Percentiles rank a stretch among this genome's conserved stretches.
Conservation (phyloP, 306 rosid species). For the Parietaria judaica region DNA sequence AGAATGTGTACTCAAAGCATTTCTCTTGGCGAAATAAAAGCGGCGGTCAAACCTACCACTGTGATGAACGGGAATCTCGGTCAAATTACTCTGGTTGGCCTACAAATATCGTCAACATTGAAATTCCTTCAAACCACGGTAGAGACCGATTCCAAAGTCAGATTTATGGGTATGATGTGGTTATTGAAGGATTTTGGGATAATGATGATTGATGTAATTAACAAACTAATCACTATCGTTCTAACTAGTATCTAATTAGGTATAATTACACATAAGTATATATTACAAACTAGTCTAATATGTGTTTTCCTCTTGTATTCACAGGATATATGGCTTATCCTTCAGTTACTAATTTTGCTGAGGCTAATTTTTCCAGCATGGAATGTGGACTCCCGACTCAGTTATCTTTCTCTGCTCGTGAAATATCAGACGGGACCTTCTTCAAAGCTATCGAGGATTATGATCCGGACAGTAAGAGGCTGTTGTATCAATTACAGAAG, state of each 20-base stretch:
- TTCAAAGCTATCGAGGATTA: slow-evolving; percentile 89
- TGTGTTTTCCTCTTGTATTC: slow-evolving; percentile 18
- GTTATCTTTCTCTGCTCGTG: slow-evolving; percentile 91
- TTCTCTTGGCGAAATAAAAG: slow-evolving; percentile 37
- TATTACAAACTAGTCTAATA: slow-evolving; percentile 11
- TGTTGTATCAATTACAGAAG: slow-evolving; percentile 72
- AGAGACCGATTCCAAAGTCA: slow-evolving; percentile 22
- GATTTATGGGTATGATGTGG: slow-evolving; percentile 15
- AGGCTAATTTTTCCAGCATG: slow-evolving; percentile 55
- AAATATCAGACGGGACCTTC: slow-evolving; percentile 87
- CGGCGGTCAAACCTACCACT: slow-evolving; percentile 44
- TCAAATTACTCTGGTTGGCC: slow-evolving; percentile 85
- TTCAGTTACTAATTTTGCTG: slow-evolving; percentile 47
- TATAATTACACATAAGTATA: too few relatives aligned
- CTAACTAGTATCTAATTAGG: too few relatives aligned
- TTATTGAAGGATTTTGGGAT: neutral
- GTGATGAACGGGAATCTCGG: slow-evolving; percentile 59
- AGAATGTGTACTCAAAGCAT: slow-evolving; percentile 56
- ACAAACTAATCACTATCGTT: too few relatives aligned
- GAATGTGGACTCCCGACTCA: slow-evolving; percentile 93
- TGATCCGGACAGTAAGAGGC: slow-evolving; percentile 88
- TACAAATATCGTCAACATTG: slow-evolving; percentile 76
- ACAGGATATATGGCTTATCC: slow-evolving; percentile 78
- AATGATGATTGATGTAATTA: too few relatives aligned
- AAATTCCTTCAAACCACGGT: slow-evolving; percentile 77